phyloP scores from a whole-genome alignment of 495 filamentous ascomycete species.

The Viridothelium virens region DNA sequence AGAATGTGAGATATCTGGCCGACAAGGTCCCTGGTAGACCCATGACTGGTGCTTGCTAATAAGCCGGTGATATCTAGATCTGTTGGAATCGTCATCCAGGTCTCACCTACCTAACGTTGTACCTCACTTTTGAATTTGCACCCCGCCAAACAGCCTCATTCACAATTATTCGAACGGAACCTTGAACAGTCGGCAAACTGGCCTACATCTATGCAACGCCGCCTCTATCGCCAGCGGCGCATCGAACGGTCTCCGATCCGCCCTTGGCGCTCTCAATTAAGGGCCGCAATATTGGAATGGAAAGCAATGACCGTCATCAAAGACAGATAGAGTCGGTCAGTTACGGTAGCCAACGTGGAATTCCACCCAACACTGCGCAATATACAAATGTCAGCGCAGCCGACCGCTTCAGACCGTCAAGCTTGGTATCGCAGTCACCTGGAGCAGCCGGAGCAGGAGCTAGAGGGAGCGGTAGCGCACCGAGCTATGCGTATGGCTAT shows the following conservation, averaged over 20 bases:
- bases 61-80: constrained; percentile 5
- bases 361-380: constrained; percentile 20
- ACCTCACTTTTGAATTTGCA: background rate
- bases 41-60: background rate
- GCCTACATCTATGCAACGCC: constrained; percentile 37
- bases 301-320: constrained; percentile 37
- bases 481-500: constrained; percentile 50
- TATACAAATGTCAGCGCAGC: constrained; percentile 26
- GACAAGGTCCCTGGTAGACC: background rate
- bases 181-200: constrained; percentile 26
- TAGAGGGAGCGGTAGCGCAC: constrained; percentile 36
- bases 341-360: constrained; percentile 29
- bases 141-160: background rate
- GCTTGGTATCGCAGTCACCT: constrained; percentile 29
- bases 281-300: constrained; percentile 32
- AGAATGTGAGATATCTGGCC: constrained; percentile 9
- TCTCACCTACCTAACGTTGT: background rate
- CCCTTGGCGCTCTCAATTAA: constrained; percentile 21
- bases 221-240: constrained; percentile 37
- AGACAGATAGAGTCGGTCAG: constrained; percentile 30
- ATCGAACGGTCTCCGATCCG: constrained; percentile 27
- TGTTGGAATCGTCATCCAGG: background rate
- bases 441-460: constrained; percentile 31
- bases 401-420: constrained; percentile 32
- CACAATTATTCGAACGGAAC: background rate